Evolutionary conservation across 2,329 filamentous ascomycete species (phyloP), one percentile per base, ranked within the genome.

Genomic region (Bipolaris oryzae): DNA sequence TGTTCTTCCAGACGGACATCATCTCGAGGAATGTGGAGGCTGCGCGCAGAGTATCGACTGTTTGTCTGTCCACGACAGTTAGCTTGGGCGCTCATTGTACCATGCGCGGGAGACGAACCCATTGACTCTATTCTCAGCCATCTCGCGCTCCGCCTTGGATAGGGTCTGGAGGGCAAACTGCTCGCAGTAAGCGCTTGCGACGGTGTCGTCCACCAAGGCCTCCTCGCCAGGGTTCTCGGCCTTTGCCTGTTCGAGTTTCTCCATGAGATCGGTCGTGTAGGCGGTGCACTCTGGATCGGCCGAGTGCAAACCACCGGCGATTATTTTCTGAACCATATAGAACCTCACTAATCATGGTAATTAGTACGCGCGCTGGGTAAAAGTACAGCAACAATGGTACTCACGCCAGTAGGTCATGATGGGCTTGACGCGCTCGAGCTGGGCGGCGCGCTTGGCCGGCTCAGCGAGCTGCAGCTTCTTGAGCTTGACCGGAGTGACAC

Each of bases 361-460:
- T 72, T 55, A 75, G 71, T 16, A 55, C 44, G 23, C 18, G 9
- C 10, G 4, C 7, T n/a, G 33, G 10, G 15, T n/a, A 13, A 10
- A 16, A 9, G 18, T 28, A 33, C 13, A 23, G 49, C 38, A 45
- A 16, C 31, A 33, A 28, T 10, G 38, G 44, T 39, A 84, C 89
- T 72, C 84, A 96, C 94, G 95, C 92, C 94, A 98, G 77, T 98
- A 99, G 61, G 93, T 85, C 66, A 98, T 85, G 57, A 95, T 91
- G 7, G 95, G 95, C 77, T 94, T 95, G 71, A 88, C 86, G 57
- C 84, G 74, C 74, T 94, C 90, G 46, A 99, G 85, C 80, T 99
- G 94, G 34, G 86, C 85, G 33, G 92, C 94, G 70, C 94, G 87
- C 52, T 88, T 84, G 60, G 93, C 88, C 76, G 96, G 97, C 58